phyloP scores from a whole-genome alignment of 1,284 basidiomycete species.

The Chiua sp. region DNA sequence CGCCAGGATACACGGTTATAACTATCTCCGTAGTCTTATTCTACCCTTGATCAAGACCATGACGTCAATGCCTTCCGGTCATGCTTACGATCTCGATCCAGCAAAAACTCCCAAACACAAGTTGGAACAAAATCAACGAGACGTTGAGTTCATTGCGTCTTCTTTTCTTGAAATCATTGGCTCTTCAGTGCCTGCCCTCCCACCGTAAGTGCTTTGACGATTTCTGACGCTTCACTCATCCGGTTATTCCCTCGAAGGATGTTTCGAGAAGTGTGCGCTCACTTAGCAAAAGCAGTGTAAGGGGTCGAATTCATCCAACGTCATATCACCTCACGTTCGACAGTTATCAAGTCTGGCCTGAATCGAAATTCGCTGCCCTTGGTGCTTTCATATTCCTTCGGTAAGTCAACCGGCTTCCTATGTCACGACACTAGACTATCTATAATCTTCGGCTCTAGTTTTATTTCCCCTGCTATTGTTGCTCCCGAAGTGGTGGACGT shows the following conservation, averaged over 20 bases:
- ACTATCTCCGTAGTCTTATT: constrained; percentile 82
- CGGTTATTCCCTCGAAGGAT: constrained; percentile 54
- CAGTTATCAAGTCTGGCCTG: constrained; percentile 72
- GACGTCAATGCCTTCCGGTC: constrained; percentile 71
- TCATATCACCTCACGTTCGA: constrained; percentile 19
- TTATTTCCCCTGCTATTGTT: constrained; percentile 87
- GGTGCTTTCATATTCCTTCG: constrained; percentile 93
- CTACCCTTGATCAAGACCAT: constrained; percentile 80
- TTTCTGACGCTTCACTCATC: neutral
- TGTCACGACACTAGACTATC: neutral
- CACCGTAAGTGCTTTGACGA: constrained; percentile 61
- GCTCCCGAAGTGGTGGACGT: constrained; percentile 86
- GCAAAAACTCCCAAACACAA: constrained; percentile 65
- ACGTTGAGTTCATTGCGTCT: constrained; percentile 76
- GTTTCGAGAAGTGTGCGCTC: constrained; percentile 87
- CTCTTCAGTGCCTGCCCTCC: constrained; percentile 73
- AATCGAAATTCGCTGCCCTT: constrained; percentile 84
- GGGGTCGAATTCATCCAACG: constrained; percentile 31
- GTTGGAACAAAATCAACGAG: constrained; percentile 70
- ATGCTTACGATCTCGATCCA: constrained; percentile 83
- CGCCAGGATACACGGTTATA: constrained; percentile 87
- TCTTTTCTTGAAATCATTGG: constrained; percentile 81
- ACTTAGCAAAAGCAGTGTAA: constrained; percentile 84
- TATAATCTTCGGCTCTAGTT: constrained; percentile 47
- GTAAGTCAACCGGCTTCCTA: constrained; percentile 39